Conservation (phyloP, 768 basidiomycete species). For the Leucosporidium yakuticum region DNA sequence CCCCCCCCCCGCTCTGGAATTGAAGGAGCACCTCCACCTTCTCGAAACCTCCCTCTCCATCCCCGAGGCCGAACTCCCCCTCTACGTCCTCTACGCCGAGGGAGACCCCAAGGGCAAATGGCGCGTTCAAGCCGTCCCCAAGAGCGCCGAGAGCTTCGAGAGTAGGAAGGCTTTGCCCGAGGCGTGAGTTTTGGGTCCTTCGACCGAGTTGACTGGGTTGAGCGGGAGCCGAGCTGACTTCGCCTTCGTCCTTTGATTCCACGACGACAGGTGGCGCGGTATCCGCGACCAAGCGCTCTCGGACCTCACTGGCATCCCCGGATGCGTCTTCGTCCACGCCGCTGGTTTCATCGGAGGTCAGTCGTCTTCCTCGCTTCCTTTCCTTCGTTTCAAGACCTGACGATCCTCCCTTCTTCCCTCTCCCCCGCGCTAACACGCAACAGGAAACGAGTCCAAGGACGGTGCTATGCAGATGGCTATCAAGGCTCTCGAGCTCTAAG, state of each 20-base stretch:
- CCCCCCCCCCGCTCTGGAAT: too few species aligned
- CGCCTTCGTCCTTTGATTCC: not conserved
- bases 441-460: constrained; percentile 82
- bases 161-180: constrained; percentile 90
- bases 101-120: constrained; percentile 52
- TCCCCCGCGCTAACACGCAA: too few species aligned
- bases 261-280: constrained; percentile 64
- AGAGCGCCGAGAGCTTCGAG: constrained; percentile 73
- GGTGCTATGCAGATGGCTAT: constrained; percentile 76
- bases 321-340: constrained; percentile 87
- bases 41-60: constrained; percentile 60
- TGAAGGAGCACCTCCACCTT: constrained; percentile 81
- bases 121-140: constrained; percentile 88
- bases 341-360: constrained; percentile 92
- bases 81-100: constrained; percentile 87
- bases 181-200: constrained; percentile 41
- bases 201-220: not conserved
- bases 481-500: constrained; percentile 52
- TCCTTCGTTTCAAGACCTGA: constrained; percentile 8
- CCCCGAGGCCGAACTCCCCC: constrained; percentile 52
- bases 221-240: not conserved
- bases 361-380: constrained; percentile 36
- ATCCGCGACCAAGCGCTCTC: constrained; percentile 77
- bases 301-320: constrained; percentile 61
- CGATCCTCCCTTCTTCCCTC: constrained; percentile 6